Conservation (phyloP, 192 early-diverging fungal genomes). For the Gaertneriomyces sp. region DNA sequence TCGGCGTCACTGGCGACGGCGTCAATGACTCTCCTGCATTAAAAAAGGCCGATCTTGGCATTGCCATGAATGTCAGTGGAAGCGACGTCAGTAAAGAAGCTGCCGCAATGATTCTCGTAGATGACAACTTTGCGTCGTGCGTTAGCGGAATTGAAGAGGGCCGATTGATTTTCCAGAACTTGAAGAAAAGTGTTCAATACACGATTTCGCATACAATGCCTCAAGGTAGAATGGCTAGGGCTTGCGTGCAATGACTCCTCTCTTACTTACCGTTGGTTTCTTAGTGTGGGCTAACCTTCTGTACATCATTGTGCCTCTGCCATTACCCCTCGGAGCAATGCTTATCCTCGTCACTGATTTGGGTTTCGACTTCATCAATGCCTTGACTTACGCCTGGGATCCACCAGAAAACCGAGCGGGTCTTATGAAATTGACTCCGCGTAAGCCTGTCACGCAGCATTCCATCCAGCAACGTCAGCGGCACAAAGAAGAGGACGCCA, state of each 20-base stretch:
- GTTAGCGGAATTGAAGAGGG: constrained; percentile 92
- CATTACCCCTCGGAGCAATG: constrained; percentile 74
- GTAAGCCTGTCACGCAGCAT: constrained; percentile 78
- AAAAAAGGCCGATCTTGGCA: constrained; percentile 95
- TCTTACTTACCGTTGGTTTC: not conserved
- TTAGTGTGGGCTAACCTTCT: constrained; percentile 72
- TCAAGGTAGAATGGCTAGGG: constrained; percentile 43
- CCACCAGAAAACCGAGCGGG: constrained; percentile 68
- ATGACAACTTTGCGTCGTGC: constrained; percentile 97
- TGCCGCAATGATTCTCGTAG: constrained; percentile 94
- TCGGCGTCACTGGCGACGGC: constrained; percentile 96
- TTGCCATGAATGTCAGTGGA: constrained; percentile 94
- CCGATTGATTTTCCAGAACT: constrained; percentile 89
- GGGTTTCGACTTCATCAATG: constrained; percentile 86
- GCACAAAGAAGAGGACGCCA: constrained; percentile 17
- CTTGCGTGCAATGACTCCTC: not conserved
- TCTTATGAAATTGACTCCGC: constrained; percentile 86
- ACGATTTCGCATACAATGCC: constrained; percentile 88
- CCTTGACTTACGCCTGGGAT: constrained; percentile 91
- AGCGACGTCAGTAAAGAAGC: constrained; percentile 94
- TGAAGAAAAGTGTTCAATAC: constrained; percentile 94
- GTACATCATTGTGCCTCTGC: constrained; percentile 82
- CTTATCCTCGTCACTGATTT: constrained; percentile 90
- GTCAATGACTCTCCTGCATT: constrained; percentile 96
- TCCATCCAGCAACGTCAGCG: constrained; percentile 69